Evolutionary conservation across 768 basidiomycete species (phyloP).

Genomic region (Tylopilus sp.): DNA sequence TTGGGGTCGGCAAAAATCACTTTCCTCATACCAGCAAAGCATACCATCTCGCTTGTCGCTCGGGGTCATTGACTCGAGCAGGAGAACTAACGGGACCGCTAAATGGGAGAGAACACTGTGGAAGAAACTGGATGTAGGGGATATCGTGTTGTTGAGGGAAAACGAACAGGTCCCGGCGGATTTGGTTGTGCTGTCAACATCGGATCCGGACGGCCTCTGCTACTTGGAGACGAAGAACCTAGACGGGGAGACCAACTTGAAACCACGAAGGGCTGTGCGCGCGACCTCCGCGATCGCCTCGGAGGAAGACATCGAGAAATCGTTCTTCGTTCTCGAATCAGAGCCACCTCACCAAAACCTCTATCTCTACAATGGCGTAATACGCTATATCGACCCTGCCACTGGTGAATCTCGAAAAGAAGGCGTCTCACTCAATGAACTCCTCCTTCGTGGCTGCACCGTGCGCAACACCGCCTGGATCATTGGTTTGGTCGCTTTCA

Average conservation of each 20-base stretch:
- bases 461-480: constrained; percentile 91
- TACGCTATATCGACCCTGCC: constrained; percentile 63
- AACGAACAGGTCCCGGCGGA: constrained; percentile 98
- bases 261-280: constrained; percentile 72
- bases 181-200: constrained; percentile 88
- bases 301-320: constrained; percentile 89
- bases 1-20: constrained; percentile 37
- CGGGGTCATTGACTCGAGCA: constrained; percentile 82
- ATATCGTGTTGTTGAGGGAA: constrained; percentile 84
- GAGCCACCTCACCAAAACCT: constrained; percentile 94
- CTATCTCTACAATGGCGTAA: constrained; percentile 84
- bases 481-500: constrained; percentile 91
- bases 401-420: constrained; percentile 57
- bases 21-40: constrained; percentile 53
- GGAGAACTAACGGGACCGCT: constrained; percentile 64
- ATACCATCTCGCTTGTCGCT: constrained; percentile 51
- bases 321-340: constrained; percentile 84
- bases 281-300: constrained; percentile 73
- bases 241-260: constrained; percentile 97
- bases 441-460: constrained; percentile 87
- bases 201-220: constrained; percentile 87
- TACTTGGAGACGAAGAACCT: constrained; percentile 98
- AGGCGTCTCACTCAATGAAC: constrained; percentile 84
- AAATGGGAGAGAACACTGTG: constrained; percentile 94
- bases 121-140: constrained; percentile 99